Base-by-base conservation (phyloP, 495 filamentous ascomycete species). In the Neurospora africana region DNA sequence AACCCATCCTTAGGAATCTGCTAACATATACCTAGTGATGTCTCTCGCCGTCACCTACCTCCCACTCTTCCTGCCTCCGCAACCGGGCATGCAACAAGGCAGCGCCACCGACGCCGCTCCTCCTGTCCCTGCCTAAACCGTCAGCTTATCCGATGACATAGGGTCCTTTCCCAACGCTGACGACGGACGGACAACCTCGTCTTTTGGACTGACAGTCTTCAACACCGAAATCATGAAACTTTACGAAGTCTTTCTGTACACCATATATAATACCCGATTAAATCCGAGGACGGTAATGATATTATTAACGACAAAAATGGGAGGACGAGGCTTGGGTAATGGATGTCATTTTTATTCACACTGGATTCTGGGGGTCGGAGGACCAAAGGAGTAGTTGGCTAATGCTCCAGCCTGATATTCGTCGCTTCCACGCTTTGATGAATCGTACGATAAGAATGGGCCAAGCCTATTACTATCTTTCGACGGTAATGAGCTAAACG, bases 21-120 rank as follows among this genome's bases (percentile, higher is more conserved):
- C 78, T 83, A 70, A 74, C 27, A 38, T 19, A 21, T 17, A 78
- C 71, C n/a, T 72, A 94, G 92, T 94, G 74, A 89, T 96, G 89
- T 89, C 92, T 61, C 85, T 97, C 72, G 81, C 85, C 73, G 91
- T 95, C 44, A 91, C 91, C 69, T 97, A 97, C 79, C 87, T 97
- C 74, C 92, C 91, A 19, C 82, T 97, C 71, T 96, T 97, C 83
- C 80, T 97, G 71, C 93, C 93, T 43, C 87, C 87, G 3, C 82
- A 84, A 3, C 72, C 79, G 10, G 75, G 78, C 68, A 71, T 72
- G 58, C 76, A 72, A 43, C 72, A 36, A 10, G 79, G 79, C 36
- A 81, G 78, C 70, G 72, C 76, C 67, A 83, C 83, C 76, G 82
- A 73, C 78, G 84, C 74, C 79, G 83, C 76, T 72, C 82, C 76